These are phyloP conservation scores for Phytophthora podocarpi DNA, from an alignment of 352 stramenopile genomes.

Conservation along the genomic window DNA sequence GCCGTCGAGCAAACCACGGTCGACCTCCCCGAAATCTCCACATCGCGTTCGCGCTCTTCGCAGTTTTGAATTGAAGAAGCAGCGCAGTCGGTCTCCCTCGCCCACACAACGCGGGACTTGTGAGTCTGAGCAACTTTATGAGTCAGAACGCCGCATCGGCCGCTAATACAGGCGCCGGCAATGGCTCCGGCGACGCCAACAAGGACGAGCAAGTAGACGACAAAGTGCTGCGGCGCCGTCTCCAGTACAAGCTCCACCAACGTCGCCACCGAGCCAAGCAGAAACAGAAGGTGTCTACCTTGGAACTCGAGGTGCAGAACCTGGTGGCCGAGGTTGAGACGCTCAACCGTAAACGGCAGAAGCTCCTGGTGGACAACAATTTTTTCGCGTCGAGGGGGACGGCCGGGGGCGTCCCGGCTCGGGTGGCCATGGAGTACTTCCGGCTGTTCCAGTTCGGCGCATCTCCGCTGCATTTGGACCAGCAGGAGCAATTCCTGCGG, in stretches of 20 bases:
- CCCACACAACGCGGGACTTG: slow-evolving; percentile 1
- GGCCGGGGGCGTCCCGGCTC: slow-evolving; percentile 29
- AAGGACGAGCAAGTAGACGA: slow-evolving; percentile 30
- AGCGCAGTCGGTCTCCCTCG: no score
- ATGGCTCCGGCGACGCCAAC: slow-evolving; percentile 1
- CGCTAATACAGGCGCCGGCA: background rate
- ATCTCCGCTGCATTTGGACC: slow-evolving; percentile 19
- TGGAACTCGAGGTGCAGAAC: slow-evolving; percentile 48
- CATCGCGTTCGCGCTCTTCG: slow-evolving; percentile 21
- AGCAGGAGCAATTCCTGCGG: slow-evolving; percentile 63
- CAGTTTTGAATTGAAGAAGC: slow-evolving; percentile 23
- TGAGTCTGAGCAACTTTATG: slow-evolving; percentile 16
- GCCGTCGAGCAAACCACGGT: no score
- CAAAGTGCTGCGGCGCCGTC: slow-evolving; percentile 46
- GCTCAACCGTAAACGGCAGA: slow-evolving; percentile 33
- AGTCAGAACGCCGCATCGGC: slow-evolving; percentile 21
- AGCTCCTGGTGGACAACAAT: slow-evolving; percentile 40
- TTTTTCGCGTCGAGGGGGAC: slow-evolving; percentile 42
- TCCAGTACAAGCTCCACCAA: slow-evolving; percentile 78
- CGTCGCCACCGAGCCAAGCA: slow-evolving; percentile 68
- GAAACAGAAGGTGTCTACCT: slow-evolving; percentile 44
- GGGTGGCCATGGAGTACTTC: slow-evolving; percentile 61
- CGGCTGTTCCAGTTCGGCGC: slow-evolving; percentile 54
- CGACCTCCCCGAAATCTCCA: slow-evolving; percentile 29
- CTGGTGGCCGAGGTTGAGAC: slow-evolving; percentile 40